phyloP scores from a whole-genome alignment of 495 filamentous ascomycete species.

The Tuber microsphaerosporum region DNA sequence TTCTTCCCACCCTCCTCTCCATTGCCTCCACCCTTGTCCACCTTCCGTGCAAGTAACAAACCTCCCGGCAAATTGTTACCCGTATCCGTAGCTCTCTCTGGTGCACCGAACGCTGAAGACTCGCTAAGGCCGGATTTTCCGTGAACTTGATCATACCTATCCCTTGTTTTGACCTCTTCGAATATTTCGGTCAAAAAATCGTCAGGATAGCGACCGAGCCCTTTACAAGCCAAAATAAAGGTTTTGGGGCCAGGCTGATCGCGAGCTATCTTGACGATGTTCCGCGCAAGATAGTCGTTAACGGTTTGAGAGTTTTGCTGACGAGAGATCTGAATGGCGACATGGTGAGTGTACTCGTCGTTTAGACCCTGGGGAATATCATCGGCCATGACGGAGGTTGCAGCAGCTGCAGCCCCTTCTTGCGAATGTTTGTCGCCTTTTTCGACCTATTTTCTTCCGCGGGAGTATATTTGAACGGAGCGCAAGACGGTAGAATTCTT shows the following conservation, averaged over 20 bases:
- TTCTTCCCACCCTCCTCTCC: slow-evolving; percentile 21
- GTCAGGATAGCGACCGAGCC: slow-evolving; percentile 37
- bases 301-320: slow-evolving; percentile 29
- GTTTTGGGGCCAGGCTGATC: slow-evolving; percentile 41
- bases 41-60: slow-evolving; percentile 23
- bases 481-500: not conserved
- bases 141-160: slow-evolving; percentile 30
- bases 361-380: slow-evolving; percentile 38
- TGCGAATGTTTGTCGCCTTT: not conserved
- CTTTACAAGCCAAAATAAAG: slow-evolving; percentile 39
- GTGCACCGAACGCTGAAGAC: slow-evolving; percentile 10
- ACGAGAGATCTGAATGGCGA: slow-evolving; percentile 28
- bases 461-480: not conserved
- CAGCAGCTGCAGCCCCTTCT: not conserved
- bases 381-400: slow-evolving; percentile 20
- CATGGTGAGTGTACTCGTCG: slow-evolving; percentile 30
- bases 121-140: slow-evolving; percentile 4
- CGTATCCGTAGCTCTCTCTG: slow-evolving; percentile 14
- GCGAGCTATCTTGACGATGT: slow-evolving; percentile 41
- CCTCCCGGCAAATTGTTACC: slow-evolving; percentile 33
- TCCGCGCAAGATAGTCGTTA: slow-evolving; percentile 38
- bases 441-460: not conserved
- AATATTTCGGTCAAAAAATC: slow-evolving; percentile 38
- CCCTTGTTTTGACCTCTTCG: slow-evolving; percentile 36
- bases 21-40: slow-evolving; percentile 10